Conservation (phyloP, 2,329 filamentous ascomycete species). For the Microcyclospora pomicola region DNA sequence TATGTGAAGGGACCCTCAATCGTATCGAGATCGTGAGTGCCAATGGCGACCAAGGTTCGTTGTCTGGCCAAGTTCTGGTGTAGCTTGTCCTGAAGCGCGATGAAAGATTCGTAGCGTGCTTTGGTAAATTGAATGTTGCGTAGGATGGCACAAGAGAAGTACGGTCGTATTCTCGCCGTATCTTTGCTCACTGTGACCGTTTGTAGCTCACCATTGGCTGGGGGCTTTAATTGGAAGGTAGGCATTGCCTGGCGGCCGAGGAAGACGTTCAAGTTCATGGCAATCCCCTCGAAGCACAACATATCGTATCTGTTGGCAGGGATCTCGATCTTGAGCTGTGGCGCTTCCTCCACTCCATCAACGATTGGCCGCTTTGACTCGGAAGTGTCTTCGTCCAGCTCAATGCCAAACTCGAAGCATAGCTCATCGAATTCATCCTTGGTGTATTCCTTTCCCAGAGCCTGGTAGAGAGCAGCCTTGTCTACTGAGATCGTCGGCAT, state of each 20-base stretch:
- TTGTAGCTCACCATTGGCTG: conserved; percentile 59
- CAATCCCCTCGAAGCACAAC: conserved; percentile 94
- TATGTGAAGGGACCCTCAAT: conserved; percentile 93
- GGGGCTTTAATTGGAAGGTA: conserved; percentile 62
- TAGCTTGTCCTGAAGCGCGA: conserved; percentile 91
- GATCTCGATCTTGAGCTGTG: conserved; percentile 96
- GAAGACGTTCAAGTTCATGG: conserved; percentile 93
- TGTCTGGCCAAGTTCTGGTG: conserved; percentile 92
- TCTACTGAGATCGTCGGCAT: conserved; percentile 97
- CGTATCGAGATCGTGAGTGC: conserved; percentile 91
- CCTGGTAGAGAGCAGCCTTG: conserved; percentile 90
- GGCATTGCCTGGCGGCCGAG: conserved; percentile 60
- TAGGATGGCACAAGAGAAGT: conserved; percentile 78
- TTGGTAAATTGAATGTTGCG: conserved; percentile 85
- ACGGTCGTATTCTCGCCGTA: conserved; percentile 69
- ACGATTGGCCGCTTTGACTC: conserved; percentile 58
- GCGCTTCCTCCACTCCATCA: conserved; percentile 68
- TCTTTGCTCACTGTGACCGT: conserved; percentile 55
- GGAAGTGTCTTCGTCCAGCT: conserved; percentile 90
- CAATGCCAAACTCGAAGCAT: conserved; percentile 97
- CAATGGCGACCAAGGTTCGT: conserved; percentile 87
- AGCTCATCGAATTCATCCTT: conserved; percentile 92
- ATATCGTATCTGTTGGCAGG: conserved; percentile 85
- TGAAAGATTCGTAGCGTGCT: conserved; percentile 92
- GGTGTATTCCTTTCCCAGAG: conserved; percentile 79